These are phyloP conservation scores for Talaromyces verruculosus DNA, from an alignment of 2,329 filamentous ascomycete genomes.

Conservation along the genomic window DNA sequence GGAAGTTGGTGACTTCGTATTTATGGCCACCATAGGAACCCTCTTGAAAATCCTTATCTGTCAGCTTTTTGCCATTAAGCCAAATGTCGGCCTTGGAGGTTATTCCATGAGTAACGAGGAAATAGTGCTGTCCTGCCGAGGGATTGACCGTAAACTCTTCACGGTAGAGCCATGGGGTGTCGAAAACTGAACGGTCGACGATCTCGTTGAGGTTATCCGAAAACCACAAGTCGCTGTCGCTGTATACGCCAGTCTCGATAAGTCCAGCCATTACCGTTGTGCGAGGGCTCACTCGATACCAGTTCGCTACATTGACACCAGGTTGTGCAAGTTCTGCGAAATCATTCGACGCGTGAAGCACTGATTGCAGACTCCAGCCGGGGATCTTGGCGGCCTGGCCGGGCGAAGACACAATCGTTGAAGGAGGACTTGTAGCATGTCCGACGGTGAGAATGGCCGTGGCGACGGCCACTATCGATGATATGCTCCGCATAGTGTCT, in stretches of 20 bases:
- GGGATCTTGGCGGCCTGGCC: constrained; percentile 32
- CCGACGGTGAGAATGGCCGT: constrained; percentile 3
- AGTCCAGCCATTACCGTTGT: constrained; percentile 61
- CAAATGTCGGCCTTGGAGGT: constrained; percentile 61
- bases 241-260: constrained; percentile 54
- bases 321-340: constrained; percentile 44
- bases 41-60: constrained; percentile 50
- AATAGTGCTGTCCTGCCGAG: constrained; percentile 45
- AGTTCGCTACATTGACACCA: constrained; percentile 50
- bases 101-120: constrained; percentile 60
- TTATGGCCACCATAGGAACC: constrained; percentile 59
- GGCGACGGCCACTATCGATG: background rate
- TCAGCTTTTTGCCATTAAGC: constrained; percentile 57
- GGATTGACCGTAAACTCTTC: constrained; percentile 50
- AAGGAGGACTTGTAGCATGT: background rate
- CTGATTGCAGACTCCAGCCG: constrained; percentile 55
- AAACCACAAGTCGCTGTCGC: constrained; percentile 57
- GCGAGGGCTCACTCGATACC: constrained; percentile 53
- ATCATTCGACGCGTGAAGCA: constrained; percentile 38
- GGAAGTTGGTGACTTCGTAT: constrained; percentile 54
- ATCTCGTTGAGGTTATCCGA: constrained; percentile 50
- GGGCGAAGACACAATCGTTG: constrained; percentile 26
- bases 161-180: constrained; percentile 60
- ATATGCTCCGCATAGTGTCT: background rate
- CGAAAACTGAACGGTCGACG: constrained; percentile 51